Percentiles rank a stretch among this genome's conserved stretches.
These are phyloP conservation scores for Diddensiella caesifluorescens DNA, from an alignment of 805 yeast genomes.

Conservation along the genomic window DNA sequence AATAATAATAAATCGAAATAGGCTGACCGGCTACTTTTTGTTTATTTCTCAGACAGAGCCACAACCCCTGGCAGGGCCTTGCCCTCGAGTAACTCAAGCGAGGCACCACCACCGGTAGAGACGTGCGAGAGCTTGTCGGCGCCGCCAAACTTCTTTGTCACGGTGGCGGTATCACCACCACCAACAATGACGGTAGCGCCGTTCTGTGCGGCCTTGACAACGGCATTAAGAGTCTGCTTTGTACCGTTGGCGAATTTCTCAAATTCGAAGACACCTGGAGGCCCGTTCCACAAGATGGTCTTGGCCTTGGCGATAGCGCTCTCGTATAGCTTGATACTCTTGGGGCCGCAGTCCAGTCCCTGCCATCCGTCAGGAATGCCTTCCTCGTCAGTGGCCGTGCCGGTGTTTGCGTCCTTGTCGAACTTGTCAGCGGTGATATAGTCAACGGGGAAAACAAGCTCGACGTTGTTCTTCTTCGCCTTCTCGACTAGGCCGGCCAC, in stretches of 20 bases:
- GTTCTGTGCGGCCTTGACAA: conserved; percentile 75
- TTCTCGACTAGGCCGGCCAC: conserved; percentile 89
- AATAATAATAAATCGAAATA: too few relatives aligned
- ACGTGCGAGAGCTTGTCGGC: conserved; percentile 96
- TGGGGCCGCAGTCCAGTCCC: conserved; percentile 96
- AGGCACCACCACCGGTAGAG: conserved; percentile 99
- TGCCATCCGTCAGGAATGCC: conserved; percentile 95
- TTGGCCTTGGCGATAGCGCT: conserved; percentile 85
- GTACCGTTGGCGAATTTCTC: conserved; percentile 90
- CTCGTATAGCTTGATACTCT: conserved; percentile 72
- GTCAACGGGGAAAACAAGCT: conserved; percentile 91
- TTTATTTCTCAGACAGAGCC: conserved; percentile 70
- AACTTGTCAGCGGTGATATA: conserved; percentile 94
- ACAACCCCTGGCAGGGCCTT: conserved; percentile 97
- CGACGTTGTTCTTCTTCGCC: conserved; percentile 94
- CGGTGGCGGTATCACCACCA: conserved; percentile 99
- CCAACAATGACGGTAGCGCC: conserved; percentile 96
- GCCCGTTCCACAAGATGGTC: conserved; percentile 99
- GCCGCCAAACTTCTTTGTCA: conserved; percentile 96
- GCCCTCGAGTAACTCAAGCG: conserved; percentile 97
- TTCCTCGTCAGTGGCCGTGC: conserved; percentile 76
- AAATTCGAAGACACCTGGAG: conserved; percentile 99
- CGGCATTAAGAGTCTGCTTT: conserved; percentile 80
- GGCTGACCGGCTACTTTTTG: not conserved
- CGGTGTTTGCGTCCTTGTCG: conserved; percentile 82